Percentiles rank a stretch among this genome's conserved stretches.
These are phyloP conservation scores for Salisapilia sapeloensis DNA, from an alignment of 352 stramenopile genomes.

Conservation along the genomic window DNA sequence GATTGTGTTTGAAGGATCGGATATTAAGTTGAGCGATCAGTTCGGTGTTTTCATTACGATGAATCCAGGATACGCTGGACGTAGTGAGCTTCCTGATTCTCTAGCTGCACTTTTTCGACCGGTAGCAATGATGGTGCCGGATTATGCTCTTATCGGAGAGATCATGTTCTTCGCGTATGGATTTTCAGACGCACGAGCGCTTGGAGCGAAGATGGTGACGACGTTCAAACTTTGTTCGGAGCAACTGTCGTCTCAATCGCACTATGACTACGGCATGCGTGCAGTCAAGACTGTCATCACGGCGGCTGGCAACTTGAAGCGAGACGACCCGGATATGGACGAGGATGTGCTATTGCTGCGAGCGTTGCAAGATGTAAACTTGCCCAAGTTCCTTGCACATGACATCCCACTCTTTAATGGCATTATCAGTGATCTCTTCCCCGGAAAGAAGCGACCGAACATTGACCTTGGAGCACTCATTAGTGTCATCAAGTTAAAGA, in stretches of 20 bases:
- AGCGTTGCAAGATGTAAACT: constrained; percentile 90
- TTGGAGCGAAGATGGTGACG: constrained; percentile 75
- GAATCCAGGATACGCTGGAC: constrained; percentile 80
- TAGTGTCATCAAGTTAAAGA: constrained; percentile 82
- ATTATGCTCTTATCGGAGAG: constrained; percentile 80
- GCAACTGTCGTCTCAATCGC: constrained; percentile 77
- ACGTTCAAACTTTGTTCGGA: constrained; percentile 84
- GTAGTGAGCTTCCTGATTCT: constrained; percentile 77
- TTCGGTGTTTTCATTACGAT: constrained; percentile 86
- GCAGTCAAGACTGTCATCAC: constrained; percentile 84
- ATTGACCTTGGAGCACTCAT: constrained; percentile 79
- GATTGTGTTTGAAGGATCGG: constrained; percentile 90
- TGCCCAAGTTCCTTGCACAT: constrained; percentile 90
- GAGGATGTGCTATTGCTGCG: constrained; percentile 88
- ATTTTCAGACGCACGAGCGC: constrained; percentile 30
- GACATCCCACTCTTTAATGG: constrained; percentile 92
- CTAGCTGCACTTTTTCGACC: constrained; percentile 74
- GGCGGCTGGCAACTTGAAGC: constrained; percentile 80
- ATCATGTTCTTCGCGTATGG: constrained; percentile 87
- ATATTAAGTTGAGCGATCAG: constrained; percentile 89
- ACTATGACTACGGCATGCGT: constrained; percentile 87
- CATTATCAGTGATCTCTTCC: constrained; percentile 92
- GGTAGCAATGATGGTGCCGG: constrained; percentile 85
- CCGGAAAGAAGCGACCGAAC: constrained; percentile 75
- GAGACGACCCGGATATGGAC: constrained; percentile 82